Evolutionary conservation across 1,284 basidiomycete species (phyloP), one percentile per base, ranked within the genome.

Genomic region (Phylloboletellus chloephorus): DNA sequence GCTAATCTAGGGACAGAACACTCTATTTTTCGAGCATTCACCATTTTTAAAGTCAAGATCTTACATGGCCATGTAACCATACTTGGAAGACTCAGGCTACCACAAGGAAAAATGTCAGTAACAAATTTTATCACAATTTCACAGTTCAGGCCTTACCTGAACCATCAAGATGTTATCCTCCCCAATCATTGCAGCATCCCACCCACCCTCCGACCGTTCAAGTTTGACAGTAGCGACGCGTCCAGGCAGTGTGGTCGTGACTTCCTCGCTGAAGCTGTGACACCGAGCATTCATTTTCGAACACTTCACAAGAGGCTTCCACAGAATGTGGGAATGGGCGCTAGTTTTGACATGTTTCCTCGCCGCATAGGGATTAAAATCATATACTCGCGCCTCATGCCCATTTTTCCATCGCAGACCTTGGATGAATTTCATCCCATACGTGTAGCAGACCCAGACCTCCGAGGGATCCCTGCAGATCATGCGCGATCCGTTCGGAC

Each of bases 391-490:
- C 3, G 54, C 61, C 3, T 17, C 19, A 1, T 43, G 46, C 21
- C 47, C 47, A 3, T 37, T 24, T 12, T 37, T 45, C 61, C 59
- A 58, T 34, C 33, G 44, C 25, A 54, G 21, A 25, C 49, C 47
- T 26, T 51, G 56, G 48, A 65, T 65, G 43, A 64, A 77, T 46
- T 64, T 68, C 52, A 67, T 68, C 7, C 78, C 79, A 44, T 70
- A 70, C 7, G 75, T 67, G 52, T 75, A 77, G 57, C 79, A 82
- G 7, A 77, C 73, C 75, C 76, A 82, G 8, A 63, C 60, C 7
- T 62, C 44, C 19, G 71, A 72, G 26, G 65, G 63, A 23, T 52
- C 50, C 19, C 54, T 52, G 31, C 36, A 50, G 22, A 74, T 38
- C 46, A 76, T 52, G 22, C 73, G 69, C 11, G 69, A 65, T 3